phyloP scores from a whole-genome alignment of 176 grass and related monocot genomes.

The Thalia dealbata region DNA sequence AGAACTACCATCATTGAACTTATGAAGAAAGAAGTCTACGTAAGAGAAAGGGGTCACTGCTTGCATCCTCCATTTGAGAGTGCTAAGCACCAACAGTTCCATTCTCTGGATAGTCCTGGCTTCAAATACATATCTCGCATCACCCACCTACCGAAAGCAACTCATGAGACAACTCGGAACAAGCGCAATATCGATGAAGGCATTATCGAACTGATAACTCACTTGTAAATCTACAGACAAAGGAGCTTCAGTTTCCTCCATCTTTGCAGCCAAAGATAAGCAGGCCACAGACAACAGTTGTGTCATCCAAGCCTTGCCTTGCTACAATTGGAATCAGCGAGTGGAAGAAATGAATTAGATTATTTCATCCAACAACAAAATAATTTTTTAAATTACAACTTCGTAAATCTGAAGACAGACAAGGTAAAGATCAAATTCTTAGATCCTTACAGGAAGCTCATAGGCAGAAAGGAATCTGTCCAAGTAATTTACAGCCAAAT shows the following conservation, averaged over 20 bases:
- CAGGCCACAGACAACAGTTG: slow-evolving; percentile 82
- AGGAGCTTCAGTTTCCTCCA: slow-evolving; percentile 83
- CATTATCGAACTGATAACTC: slow-evolving; percentile 17
- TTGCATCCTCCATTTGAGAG: slow-evolving; percentile 83
- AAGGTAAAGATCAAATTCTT: not conserved
- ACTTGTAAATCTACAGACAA: slow-evolving; percentile 69
- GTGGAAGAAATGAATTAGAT: slow-evolving; percentile 1
- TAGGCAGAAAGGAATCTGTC: slow-evolving; percentile 78
- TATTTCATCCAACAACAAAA: not conserved
- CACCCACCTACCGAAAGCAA: slow-evolving; percentile 34
- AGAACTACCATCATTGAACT: slow-evolving; percentile 42
- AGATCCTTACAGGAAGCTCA: slow-evolving; percentile 71
- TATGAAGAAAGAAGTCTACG: slow-evolving; percentile 84
- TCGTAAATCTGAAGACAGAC: not conserved
- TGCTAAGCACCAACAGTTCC: slow-evolving; percentile 71
- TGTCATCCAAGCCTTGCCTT: slow-evolving; percentile 58
- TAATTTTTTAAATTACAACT: not conserved
- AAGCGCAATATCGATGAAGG: slow-evolving; percentile 11
- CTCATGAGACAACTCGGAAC: slow-evolving; percentile 5
- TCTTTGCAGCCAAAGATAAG: slow-evolving; percentile 84
- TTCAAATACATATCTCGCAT: slow-evolving; percentile 56
- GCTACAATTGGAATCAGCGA: slow-evolving; percentile 22
- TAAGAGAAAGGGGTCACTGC: slow-evolving; percentile 86
- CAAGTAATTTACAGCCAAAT: slow-evolving; percentile 84
- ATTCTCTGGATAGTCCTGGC: slow-evolving; percentile 74